These are phyloP conservation scores for Sporopachydermia lactativora DNA, from an alignment of 805 yeast species.

Conservation along the genomic window DNA sequence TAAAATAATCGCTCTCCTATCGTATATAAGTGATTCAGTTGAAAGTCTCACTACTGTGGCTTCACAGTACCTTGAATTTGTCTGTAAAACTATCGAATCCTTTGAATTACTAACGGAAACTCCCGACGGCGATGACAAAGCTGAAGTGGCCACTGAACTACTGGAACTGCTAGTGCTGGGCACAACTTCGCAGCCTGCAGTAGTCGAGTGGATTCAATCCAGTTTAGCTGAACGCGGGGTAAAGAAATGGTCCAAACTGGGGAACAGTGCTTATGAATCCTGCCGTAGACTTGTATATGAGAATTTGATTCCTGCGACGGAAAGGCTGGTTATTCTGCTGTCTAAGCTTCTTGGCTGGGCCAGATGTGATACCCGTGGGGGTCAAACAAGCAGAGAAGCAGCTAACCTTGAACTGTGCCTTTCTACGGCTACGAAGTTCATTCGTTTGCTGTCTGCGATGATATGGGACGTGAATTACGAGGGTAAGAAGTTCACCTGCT, in stretches of 20 bases:
- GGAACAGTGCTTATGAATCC: conserved; percentile 29
- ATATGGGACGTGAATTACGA: conserved; percentile 9
- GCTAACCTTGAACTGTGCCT: conserved; percentile 5
- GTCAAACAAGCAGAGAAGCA: conserved; percentile 9
- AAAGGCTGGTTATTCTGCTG: conserved; percentile 31
- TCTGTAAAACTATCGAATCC: conserved; percentile 13
- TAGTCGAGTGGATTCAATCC: conserved; percentile 37
- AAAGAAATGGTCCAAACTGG: conserved; percentile 30
- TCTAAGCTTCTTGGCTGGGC: conserved; percentile 29
- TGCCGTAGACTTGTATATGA: conserved; percentile 28
- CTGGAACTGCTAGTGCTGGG: conserved; percentile 36
- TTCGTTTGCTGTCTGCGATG: conserved; percentile 4
- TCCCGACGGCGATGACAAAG: conserved; percentile 4
- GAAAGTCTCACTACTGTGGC: conserved; percentile 15
- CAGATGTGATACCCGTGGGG: conserved; percentile 23
- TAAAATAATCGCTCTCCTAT: conserved; percentile 21
- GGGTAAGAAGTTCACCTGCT: conserved; percentile 9
- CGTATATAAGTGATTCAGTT: conserved; percentile 19
- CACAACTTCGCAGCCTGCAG: conserved; percentile 24
- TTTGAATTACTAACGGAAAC: conserved; percentile 11
- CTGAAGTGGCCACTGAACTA: conserved; percentile 23
- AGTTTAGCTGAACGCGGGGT: conserved; percentile 43
- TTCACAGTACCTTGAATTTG: conserved; percentile 19
- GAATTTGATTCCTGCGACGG: conserved; percentile 31
- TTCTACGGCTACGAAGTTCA: conserved; percentile 3